Evolutionary conservation across 2,329 filamentous ascomycete species (phyloP).

Genomic region (Epichloe sylvatica): DNA sequence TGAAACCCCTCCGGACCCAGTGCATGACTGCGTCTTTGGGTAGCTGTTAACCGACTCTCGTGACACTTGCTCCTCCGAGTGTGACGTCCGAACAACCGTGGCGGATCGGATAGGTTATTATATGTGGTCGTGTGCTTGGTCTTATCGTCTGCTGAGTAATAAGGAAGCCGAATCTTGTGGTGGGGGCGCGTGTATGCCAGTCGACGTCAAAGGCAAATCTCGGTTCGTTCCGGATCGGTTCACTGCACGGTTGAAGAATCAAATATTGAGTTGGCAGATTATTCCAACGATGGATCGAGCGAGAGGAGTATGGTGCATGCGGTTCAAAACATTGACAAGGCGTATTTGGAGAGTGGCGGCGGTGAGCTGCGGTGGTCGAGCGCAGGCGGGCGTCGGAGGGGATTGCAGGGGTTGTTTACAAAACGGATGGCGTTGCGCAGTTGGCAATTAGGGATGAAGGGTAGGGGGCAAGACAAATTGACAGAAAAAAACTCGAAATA

Average conservation of each 20-base stretch:
- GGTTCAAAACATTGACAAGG: no score
- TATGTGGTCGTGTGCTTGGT: background rate
- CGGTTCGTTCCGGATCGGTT: background rate
- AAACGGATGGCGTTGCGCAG: no score
- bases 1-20: constrained; percentile 31
- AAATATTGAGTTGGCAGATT: no score
- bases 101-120: background rate
- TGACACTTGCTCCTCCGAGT: background rate
- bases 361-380: no score
- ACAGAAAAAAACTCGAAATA: constrained; percentile 7
- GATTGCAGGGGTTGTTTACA: no score
- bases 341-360: no score
- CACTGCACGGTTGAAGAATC: background rate
- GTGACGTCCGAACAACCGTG: background rate
- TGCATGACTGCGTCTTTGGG: constrained; percentile 22
- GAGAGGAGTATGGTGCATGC: no score
- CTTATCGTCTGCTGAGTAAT: background rate
- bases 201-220: background rate
- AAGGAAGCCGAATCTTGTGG: background rate
- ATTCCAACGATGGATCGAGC: no score
- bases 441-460: background rate
- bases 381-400: no score
- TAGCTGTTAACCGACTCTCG: background rate
- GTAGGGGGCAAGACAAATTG: background rate
- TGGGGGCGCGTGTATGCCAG: background rate